Conservation (phyloP, 2,329 filamentous ascomycete species). For the Zopfia rhizophila region DNA sequence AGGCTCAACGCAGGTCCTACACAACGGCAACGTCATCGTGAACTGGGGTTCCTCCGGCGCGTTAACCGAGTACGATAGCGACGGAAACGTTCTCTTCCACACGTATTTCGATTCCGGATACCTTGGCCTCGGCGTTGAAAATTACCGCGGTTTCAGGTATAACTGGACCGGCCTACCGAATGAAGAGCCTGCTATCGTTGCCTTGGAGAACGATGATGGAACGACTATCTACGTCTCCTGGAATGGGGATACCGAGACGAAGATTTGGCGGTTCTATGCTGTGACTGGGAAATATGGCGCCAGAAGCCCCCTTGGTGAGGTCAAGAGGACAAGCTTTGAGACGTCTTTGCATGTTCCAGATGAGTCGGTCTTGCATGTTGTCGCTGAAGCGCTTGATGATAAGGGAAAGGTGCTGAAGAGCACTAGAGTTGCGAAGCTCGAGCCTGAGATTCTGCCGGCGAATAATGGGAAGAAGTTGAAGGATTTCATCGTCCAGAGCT, state of each 20-base stretch:
- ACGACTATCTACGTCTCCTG: constrained; percentile 36
- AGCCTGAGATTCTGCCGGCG: constrained; percentile 23
- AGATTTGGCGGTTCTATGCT: constrained; percentile 48
- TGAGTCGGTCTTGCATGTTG: constrained; percentile 17
- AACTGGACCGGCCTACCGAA: constrained; percentile 36
- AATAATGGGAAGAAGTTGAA: constrained; percentile 9
- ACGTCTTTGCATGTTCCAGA: constrained; percentile 20
- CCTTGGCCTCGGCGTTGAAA: constrained; percentile 46
- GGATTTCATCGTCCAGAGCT: too few species aligned
- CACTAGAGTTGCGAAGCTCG: constrained; percentile 19
- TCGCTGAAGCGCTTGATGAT: constrained; percentile 27
- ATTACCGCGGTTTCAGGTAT: constrained; percentile 52
- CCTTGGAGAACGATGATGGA: constrained; percentile 31
- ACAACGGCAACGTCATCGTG: constrained; percentile 58
- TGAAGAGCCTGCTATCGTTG: constrained; percentile 32
- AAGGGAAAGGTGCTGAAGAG: constrained; percentile 20
- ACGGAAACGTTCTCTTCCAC: constrained; percentile 55
- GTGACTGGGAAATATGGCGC: constrained; percentile 13
- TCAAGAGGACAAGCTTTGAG: constrained; percentile 25
- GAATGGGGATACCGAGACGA: constrained; percentile 43
- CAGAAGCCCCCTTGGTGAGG: constrained; percentile 23
- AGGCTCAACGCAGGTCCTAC: constrained; percentile 55
- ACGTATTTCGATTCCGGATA: constrained; percentile 40
- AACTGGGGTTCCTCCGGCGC: constrained; percentile 63
- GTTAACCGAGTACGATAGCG: constrained; percentile 58